These are phyloP conservation scores for Phytophthora cryptogea DNA, from an alignment of 352 stramenopile species.

Conservation along the genomic window DNA sequence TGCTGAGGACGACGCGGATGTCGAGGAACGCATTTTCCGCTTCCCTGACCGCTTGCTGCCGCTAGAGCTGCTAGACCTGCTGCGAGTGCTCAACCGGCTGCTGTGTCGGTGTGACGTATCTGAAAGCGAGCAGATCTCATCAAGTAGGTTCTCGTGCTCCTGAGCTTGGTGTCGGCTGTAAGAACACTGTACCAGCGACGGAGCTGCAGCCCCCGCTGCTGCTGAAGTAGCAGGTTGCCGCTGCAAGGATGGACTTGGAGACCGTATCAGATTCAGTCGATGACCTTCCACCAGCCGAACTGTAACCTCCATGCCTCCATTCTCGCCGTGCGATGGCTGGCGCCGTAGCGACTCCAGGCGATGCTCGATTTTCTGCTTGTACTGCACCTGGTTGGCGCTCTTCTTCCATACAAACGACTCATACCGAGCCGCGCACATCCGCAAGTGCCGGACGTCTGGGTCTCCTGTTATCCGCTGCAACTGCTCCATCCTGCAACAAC, in stretches of 20 bases:
- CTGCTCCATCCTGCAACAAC: conserved; percentile 49
- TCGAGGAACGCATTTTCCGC: conserved; percentile 28
- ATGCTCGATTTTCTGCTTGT: conserved; percentile 68
- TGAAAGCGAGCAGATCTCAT: conserved; percentile 5
- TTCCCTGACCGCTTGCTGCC: conserved; percentile 33
- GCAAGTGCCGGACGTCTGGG: conserved; percentile 52
- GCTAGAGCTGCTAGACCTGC: conserved; percentile 13
- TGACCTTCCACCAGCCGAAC: conserved; percentile 32
- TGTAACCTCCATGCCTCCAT: conserved; percentile 21
- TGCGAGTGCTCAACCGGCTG: conserved; percentile 15
- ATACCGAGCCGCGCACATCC: conserved; percentile 65
- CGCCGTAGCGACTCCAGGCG: conserved; percentile 66
- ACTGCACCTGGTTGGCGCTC: conserved; percentile 68
- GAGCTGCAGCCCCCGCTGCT: neutral
- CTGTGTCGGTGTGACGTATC: conserved; percentile 13
- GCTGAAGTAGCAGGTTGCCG: conserved; percentile 5
- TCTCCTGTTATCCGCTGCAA: conserved; percentile 66
- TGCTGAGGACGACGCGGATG: conserved; percentile 8
- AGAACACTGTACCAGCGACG: conserved; percentile 18
- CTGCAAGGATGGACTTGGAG: conserved; percentile 14
- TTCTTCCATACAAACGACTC: conserved; percentile 78
- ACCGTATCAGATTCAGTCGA: conserved; percentile 31
- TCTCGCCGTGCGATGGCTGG: conserved; percentile 51
- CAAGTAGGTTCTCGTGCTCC: conserved; percentile 6
- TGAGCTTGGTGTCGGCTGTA: conserved; percentile 15